Evolutionary conservation across 2,329 filamentous ascomycete species (phyloP).

Genomic region (Huntiella decipiens): DNA sequence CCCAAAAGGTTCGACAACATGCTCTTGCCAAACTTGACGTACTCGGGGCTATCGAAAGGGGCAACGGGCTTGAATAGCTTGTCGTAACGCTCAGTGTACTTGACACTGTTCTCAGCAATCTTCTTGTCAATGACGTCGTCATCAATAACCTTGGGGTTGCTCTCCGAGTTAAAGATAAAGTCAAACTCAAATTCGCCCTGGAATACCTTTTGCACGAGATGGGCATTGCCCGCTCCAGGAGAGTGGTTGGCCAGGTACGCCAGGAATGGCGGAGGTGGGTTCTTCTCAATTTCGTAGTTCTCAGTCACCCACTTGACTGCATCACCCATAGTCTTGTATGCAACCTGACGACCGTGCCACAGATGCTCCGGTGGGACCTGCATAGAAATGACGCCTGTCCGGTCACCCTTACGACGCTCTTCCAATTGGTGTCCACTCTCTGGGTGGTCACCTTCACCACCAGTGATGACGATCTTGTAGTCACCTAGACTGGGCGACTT

Average conservation of each 20-base stretch:
- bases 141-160: slow-evolving; percentile 32
- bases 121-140: slow-evolving; percentile 49
- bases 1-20: slow-evolving; percentile 90
- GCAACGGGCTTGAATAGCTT: slow-evolving; percentile 49
- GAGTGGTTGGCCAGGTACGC: slow-evolving; percentile 60
- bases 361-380: slow-evolving; percentile 45
- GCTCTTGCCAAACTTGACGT: slow-evolving; percentile 63
- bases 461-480: slow-evolving; percentile 61
- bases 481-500: slow-evolving; percentile 53
- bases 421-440: slow-evolving; percentile 47
- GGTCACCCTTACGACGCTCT: slow-evolving; percentile 50
- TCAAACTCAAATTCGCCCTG: slow-evolving; percentile 86
- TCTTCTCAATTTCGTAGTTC: slow-evolving; percentile 34
- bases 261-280: slow-evolving; percentile 69
- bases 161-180: slow-evolving; percentile 62
- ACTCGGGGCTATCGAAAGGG: slow-evolving; percentile 57
- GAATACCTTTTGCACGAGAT: slow-evolving; percentile 82
- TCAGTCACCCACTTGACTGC: slow-evolving; percentile 30
- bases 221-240: slow-evolving; percentile 56
- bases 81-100: slow-evolving; percentile 58
- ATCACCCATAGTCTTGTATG: slow-evolving; percentile 35
- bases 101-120: slow-evolving; percentile 44
- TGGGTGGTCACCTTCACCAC: slow-evolving; percentile 44
- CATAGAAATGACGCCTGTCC: slow-evolving; percentile 58
- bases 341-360: slow-evolving; percentile 64